phyloP scores from a whole-genome alignment of 495 filamentous ascomycete species.

The Penicillium parvum region DNA sequence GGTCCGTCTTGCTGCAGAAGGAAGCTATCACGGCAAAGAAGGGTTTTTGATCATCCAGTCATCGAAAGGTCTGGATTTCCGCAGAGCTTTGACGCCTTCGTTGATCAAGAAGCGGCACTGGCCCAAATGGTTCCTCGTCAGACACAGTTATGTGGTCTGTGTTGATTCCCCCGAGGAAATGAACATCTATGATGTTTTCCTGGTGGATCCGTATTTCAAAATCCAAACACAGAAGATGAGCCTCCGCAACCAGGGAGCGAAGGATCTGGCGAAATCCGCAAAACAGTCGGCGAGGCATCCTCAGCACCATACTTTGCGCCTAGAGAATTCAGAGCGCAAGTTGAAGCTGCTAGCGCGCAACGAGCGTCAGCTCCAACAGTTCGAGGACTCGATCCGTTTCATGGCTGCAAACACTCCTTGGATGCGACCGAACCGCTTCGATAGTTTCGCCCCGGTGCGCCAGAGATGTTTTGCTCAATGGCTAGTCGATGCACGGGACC shows the following conservation, averaged over 20 bases:
- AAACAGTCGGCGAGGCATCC: conserved; percentile 62
- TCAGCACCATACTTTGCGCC: conserved; percentile 76
- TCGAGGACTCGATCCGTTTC: conserved; percentile 83
- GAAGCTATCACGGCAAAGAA: conserved; percentile 96
- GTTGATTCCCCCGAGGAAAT: conserved; percentile 97
- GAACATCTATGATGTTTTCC: conserved; percentile 98
- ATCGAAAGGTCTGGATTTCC: conserved; percentile 84
- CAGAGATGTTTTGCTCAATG: conserved; percentile 87
- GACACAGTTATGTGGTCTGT: conserved; percentile 95
- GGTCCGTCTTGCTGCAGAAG: conserved; percentile 91
- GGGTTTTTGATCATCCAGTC: conserved; percentile 89
- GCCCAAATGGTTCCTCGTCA: conserved; percentile 97
- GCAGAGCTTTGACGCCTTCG: conserved; percentile 69
- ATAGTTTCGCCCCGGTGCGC: conserved; percentile 89
- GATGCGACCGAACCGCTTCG: conserved; percentile 79
- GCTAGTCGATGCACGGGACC: conserved; percentile 94
- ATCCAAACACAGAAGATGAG: conserved; percentile 64
- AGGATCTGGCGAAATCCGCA: conserved; percentile 56
- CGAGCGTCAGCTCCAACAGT: conserved; percentile 83
- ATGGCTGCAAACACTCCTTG: conserved; percentile 80
- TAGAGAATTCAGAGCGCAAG: conserved; percentile 83
- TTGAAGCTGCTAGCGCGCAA: conserved; percentile 89
- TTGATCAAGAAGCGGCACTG: conserved; percentile 74
- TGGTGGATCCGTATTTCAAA: conserved; percentile 81
- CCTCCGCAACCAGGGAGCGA: conserved; percentile 59